Evolutionary conservation across 345 rosid species (phyloP).

Genomic region (Gossypium herbaceum): DNA sequence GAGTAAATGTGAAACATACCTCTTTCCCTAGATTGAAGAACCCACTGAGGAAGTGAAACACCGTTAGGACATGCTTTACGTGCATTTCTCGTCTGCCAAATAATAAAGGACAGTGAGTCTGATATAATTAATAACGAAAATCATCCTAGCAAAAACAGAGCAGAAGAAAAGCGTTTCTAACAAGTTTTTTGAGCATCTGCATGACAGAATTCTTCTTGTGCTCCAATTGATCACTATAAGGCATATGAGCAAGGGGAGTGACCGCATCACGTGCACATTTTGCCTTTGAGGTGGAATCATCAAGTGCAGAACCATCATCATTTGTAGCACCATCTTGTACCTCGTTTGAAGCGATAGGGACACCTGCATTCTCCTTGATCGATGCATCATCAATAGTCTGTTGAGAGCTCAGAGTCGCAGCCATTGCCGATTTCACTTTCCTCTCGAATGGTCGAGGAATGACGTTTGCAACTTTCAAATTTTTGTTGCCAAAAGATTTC

Average conservation of each 20-base stretch:
- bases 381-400: slow-evolving; percentile 20
- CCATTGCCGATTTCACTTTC: slow-evolving; percentile 45
- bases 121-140: slow-evolving; percentile 4
- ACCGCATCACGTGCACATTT: slow-evolving; percentile 79
- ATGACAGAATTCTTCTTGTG: slow-evolving; percentile 52
- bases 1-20: slow-evolving; percentile 43
- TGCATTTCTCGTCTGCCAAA: slow-evolving; percentile 75
- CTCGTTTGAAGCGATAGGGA: slow-evolving; percentile 3
- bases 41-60: slow-evolving; percentile 79
- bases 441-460: slow-evolving; percentile 59
- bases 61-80: slow-evolving; percentile 93
- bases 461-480: slow-evolving; percentile 70
- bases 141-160: neutral
- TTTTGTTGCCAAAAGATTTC: slow-evolving; percentile 53
- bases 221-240: slow-evolving; percentile 71
- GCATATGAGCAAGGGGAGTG: slow-evolving; percentile 72
- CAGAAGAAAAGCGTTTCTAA: slow-evolving; percentile 26
- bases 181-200: slow-evolving; percentile 85
- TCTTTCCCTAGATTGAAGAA: slow-evolving; percentile 74
- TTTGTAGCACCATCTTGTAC: slow-evolving; percentile 30
- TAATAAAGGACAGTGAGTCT: slow-evolving; percentile 23
- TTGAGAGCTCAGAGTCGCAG: slow-evolving; percentile 7
- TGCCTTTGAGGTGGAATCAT: slow-evolving; percentile 28
- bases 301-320: slow-evolving; percentile 25
- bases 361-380: slow-evolving; percentile 27